A percentile compares a stretch with the other conserved stretches of the same genome.
These are phyloP conservation scores for Hypoxylon trugodes DNA, from an alignment of 495 filamentous ascomycete genomes.

Conservation along the genomic window DNA sequence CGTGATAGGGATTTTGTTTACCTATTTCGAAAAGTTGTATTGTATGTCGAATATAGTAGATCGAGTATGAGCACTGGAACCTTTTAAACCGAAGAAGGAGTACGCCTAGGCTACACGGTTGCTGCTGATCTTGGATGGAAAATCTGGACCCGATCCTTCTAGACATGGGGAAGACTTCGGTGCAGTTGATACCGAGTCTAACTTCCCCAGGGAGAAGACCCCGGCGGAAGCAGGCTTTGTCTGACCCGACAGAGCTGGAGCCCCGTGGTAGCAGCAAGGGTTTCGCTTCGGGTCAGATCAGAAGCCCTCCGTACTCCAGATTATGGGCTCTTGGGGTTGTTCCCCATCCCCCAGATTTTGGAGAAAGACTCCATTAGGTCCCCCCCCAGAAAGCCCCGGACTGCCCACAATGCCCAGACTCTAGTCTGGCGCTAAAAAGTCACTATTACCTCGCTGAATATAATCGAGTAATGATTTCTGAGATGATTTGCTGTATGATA, in stretches of 20 bases:
- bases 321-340: conserved; percentile 14
- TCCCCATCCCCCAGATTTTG: conserved; percentile 38
- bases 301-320: conserved; percentile 15
- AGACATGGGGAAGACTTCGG: conserved; percentile 19
- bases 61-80: conserved; percentile 10
- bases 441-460: conserved; percentile 20
- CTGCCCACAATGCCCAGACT: conserved; percentile 21
- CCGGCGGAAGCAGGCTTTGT: conserved; percentile 6
- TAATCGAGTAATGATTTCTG: conserved; percentile 1
- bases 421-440: conserved; percentile 18
- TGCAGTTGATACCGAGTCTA: conserved; percentile 30
- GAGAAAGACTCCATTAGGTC: conserved; percentile 22
- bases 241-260: conserved; percentile 28
- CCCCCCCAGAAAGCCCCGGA: conserved; percentile 29
- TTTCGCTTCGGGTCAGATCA: conserved; percentile 1
- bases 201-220: conserved; percentile 28
- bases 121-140: conserved; percentile 9
- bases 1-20: neutral
- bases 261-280: conserved; percentile 18
- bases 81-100: conserved; percentile 21
- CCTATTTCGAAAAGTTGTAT: neutral
- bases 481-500: conserved; percentile 25
- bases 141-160: conserved; percentile 16
- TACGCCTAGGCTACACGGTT: neutral
- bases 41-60: neutral